Evolutionary conservation across 768 basidiomycete genomes (phyloP), one percentile per base, ranked within the genome.

Genomic region (Pseudohyphozyma bogoriensis): DNA sequence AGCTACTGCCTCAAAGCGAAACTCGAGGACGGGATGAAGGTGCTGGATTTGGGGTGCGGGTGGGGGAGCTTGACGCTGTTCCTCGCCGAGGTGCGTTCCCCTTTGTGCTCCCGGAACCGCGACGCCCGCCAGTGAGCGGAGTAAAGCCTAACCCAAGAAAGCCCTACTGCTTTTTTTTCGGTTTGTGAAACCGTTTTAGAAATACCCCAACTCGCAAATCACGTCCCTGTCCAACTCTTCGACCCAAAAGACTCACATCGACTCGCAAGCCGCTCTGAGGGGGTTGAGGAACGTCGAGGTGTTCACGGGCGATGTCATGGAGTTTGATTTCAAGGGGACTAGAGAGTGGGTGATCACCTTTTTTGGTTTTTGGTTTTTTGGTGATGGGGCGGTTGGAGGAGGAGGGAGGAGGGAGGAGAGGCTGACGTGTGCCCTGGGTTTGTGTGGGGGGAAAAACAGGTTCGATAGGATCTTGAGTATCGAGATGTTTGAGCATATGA

Each of bases 1-100:
- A 80, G 77, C 62, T 85, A 85, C 68, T 85, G 83, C 69, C 72
- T 77, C 56, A 85, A 84, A 66, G 84, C 84, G 0, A 76, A 79
- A 51, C 70, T 87, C 28, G 75, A 72, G 55, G 82, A 85, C 63
- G 84, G 83, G 1, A 76, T 79, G 52, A 80, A 81, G 63, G 76
- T 86, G 31, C 71, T 86, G 42, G 85, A 86, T 70, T 74, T 86
- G 9, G 85, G 84, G 6, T 86, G 85, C 71, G 84, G 84, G 3
- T 85, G 83, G 84, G 84, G 85, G n/a, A 83, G 82, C 69, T 72
- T 86, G 47, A 81, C 83, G 0, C 69, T 85, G 18, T 85, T 80
- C 68, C 76, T 85, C 8, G 83, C 84, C 1, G 74, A 82, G 76
- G 82, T 83, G 39, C 52, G 75, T 69, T 9, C 26, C 13, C 28